These are phyloP conservation scores for Adansonia madagascariensis DNA, from an alignment of 441 rosid genomes.

Conservation along the genomic window DNA sequence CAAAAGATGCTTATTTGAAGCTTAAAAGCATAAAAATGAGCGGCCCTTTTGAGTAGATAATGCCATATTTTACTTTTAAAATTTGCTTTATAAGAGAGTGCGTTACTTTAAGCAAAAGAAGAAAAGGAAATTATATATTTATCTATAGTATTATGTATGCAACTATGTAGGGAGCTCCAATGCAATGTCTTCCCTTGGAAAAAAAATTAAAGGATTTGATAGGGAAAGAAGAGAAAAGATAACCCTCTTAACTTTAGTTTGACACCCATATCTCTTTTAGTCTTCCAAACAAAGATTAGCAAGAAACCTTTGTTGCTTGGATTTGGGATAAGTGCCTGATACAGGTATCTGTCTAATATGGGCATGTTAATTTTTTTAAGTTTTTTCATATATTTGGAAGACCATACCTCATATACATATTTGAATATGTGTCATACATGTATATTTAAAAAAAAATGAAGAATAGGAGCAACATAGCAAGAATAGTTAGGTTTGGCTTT, in stretches of 20 bases:
- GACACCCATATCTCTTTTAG: slow-evolving; percentile 31
- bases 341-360: too few relatives aligned
- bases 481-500: slow-evolving; percentile 17
- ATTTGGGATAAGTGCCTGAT: too few relatives aligned
- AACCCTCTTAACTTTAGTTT: slow-evolving; percentile 43
- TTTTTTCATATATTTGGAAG: too few relatives aligned
- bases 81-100: slow-evolving; percentile 50
- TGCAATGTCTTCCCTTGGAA: slow-evolving; percentile 35
- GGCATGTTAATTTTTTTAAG: too few relatives aligned
- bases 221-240: slow-evolving; percentile 59
- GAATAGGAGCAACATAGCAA: too few relatives aligned
- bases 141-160: not conserved
- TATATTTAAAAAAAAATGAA: too few relatives aligned
- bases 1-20: slow-evolving; percentile 67
- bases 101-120: slow-evolving; percentile 63
- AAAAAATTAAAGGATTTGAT: slow-evolving; percentile 49
- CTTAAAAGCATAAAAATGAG: slow-evolving; percentile 63
- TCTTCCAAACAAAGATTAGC: slow-evolving; percentile 32
- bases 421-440: too few relatives aligned
- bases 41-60: slow-evolving; percentile 79
- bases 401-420: too few relatives aligned
- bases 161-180: slow-evolving; percentile 33
- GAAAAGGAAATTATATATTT: slow-evolving; percentile 23
- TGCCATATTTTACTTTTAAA: slow-evolving; percentile 73
- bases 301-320: slow-evolving; percentile 22